Evolutionary conservation across 306 rosid species (phyloP), one percentile per base, ranked within the genome.

Genomic region (Rosa multiflora): DNA sequence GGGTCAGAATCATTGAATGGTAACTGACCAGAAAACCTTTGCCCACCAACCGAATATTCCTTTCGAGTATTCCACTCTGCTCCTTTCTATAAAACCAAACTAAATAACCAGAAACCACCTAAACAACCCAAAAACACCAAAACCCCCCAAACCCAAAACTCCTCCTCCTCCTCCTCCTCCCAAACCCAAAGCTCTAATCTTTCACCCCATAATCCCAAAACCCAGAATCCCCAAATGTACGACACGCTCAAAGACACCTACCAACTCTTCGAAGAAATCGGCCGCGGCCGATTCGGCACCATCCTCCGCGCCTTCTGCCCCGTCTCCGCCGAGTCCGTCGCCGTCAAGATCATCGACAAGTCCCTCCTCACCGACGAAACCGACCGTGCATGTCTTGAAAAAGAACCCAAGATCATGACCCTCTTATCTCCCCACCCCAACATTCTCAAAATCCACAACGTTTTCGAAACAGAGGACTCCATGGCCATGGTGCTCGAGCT

Each of bases 231-330:
- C 2, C 62, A 67, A 74, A 93, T 95, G 98, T 80, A 86, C 40
- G 87, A 86, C 68, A 84, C 84, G 42, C 74, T 85, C 66, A 83
- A 76, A 48, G 78, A 72, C 14, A 75, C 86, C 17, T 93, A 91
- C 90, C 83, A 89, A 77, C 47, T 85, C 43, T 48, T 82, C n/a
- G 90, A 93, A 39, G 97, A 91, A 73, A 85, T 93, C 46, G 98
- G 98, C 7, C 89, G 95, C 2, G 98, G 97, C 6, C 76, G 86
- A 4, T 91, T 93, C 83, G 97, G 92, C 75, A 90, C 83, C 37
- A 88, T 93, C 13, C 79, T 76, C 61, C 92, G 95, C 9, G 93
- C 92, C 59, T 85, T 81, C 64, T 70, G 91, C 78, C 81, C 80
- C 0, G 10, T 18, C 13, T 59, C 87, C 6, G 49, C 78, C 66